Evolutionary conservation across 805 yeast genomes (phyloP).

Genomic region (Wickerhamiella sergipiensis): DNA sequence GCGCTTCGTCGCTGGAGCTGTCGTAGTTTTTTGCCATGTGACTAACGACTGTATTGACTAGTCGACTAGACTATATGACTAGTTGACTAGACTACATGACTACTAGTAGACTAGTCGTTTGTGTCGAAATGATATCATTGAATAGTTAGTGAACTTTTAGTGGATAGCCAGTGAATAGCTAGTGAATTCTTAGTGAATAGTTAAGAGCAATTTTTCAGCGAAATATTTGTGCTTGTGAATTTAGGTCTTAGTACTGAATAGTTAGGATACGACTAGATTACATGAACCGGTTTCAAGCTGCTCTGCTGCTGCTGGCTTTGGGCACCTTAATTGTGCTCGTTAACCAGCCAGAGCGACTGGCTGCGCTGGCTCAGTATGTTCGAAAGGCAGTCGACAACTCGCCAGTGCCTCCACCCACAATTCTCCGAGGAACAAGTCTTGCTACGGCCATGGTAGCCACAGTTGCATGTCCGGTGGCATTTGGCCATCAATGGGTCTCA

Average conservation of each 20-base stretch:
- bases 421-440: background rate
- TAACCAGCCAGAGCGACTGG: background rate
- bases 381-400: background rate
- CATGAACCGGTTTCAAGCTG: background rate
- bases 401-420: background rate
- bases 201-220: too few species aligned
- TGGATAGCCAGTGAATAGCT: too few species aligned
- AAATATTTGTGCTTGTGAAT: too few species aligned
- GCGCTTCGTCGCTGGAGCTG: conserved; percentile 23
- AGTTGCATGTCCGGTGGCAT: background rate
- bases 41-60: too few species aligned
- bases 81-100: background rate
- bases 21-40: background rate
- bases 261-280: too few species aligned
- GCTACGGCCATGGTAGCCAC: background rate
- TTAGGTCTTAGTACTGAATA: too few species aligned
- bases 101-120: background rate
- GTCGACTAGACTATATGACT: background rate
- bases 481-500: background rate
- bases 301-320: background rate
- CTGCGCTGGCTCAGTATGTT: background rate
- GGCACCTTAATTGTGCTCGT: background rate
- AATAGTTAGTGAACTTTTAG: too few species aligned
- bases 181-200: too few species aligned
- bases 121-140: too few species aligned